These are phyloP conservation scores for Sclerotinia minor DNA, from an alignment of 2,329 filamentous ascomycete species.

Conservation along the genomic window DNA sequence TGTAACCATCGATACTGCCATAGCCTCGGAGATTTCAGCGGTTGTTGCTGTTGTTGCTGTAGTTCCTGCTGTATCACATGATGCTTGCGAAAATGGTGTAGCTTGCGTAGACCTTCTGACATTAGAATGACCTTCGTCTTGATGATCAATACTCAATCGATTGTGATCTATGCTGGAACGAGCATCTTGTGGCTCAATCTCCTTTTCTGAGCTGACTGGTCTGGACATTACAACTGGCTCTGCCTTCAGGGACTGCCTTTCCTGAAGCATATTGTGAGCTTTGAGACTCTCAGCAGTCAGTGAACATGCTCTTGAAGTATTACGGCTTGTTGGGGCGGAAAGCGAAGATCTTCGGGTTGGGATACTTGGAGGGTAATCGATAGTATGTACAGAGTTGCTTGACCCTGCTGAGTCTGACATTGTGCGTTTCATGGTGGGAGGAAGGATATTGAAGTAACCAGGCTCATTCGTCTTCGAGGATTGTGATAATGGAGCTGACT, in stretches of 20 bases:
- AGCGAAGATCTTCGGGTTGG: conserved; percentile 60
- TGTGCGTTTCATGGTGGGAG: conserved; percentile 32
- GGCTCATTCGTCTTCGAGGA: conserved; percentile 48
- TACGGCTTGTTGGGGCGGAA: conserved; percentile 62
- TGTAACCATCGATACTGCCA: conserved; percentile 61
- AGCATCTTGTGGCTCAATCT: conserved; percentile 27
- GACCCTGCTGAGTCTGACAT: conserved; percentile 40
- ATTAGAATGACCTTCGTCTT: conserved; percentile 42
- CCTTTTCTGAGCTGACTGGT: conserved; percentile 27
- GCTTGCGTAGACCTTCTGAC: conserved; percentile 54
- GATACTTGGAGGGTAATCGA: conserved; percentile 60
- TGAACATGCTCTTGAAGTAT: conserved; percentile 55
- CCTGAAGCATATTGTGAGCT: conserved; percentile 49
- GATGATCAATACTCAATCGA: conserved; percentile 45
- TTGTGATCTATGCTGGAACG: conserved; percentile 50
- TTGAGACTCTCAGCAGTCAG: conserved; percentile 59
- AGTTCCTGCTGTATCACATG: conserved; percentile 61
- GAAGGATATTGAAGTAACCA: conserved; percentile 47
- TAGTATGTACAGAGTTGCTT: conserved; percentile 48
- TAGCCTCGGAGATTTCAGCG: conserved; percentile 61
- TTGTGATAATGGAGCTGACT: conserved; percentile 49
- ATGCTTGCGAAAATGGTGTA: conserved; percentile 63
- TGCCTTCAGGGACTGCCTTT: conserved; percentile 28
- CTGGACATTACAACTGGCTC: conserved; percentile 22
- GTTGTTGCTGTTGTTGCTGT: conserved; percentile 49